Evolutionary conservation across 2,329 filamentous ascomycete species (phyloP).

Genomic region (Xylariaceae sp.): DNA sequence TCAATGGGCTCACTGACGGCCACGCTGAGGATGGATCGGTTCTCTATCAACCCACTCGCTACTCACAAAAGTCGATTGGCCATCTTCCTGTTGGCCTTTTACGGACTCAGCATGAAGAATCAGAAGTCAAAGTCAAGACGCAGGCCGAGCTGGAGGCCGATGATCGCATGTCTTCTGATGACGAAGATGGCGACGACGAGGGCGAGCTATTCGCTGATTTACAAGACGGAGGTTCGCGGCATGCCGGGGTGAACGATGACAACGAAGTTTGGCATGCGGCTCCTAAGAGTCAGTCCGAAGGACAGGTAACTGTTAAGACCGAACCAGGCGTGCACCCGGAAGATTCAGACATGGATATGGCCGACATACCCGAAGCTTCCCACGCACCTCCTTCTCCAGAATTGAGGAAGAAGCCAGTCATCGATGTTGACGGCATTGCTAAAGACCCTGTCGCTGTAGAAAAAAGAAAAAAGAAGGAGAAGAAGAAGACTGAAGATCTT

Average conservation of each 20-base stretch:
- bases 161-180: constrained; percentile 38
- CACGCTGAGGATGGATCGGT: constrained; percentile 44
- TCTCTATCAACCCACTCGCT: constrained; percentile 34
- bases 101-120: constrained; percentile 49
- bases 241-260: constrained; percentile 26
- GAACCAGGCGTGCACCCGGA: constrained; percentile 38
- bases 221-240: constrained; percentile 23
- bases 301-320: constrained; percentile 36
- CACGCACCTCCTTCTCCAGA: constrained; percentile 30
- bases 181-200: constrained; percentile 42
- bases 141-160: constrained; percentile 55
- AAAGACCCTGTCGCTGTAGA: constrained; percentile 18
- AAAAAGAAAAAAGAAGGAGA: constrained; percentile 25
- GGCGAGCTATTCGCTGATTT: constrained; percentile 43
- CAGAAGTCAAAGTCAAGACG: constrained; percentile 49
- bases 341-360: constrained; percentile 32
- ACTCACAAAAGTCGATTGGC: constrained; percentile 23
- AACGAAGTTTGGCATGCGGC: constrained; percentile 41
- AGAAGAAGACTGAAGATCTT: constrained; percentile 26
- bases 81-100: constrained; percentile 53
- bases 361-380: constrained; percentile 36
- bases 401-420: constrained; percentile 25
- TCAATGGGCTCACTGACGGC: constrained; percentile 38
- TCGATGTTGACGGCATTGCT: constrained; percentile 11
- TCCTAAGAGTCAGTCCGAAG: constrained; percentile 16